These are phyloP conservation scores for Trypanosoma theileri DNA, from an alignment of 208 protist species.

Conservation along the genomic window DNA sequence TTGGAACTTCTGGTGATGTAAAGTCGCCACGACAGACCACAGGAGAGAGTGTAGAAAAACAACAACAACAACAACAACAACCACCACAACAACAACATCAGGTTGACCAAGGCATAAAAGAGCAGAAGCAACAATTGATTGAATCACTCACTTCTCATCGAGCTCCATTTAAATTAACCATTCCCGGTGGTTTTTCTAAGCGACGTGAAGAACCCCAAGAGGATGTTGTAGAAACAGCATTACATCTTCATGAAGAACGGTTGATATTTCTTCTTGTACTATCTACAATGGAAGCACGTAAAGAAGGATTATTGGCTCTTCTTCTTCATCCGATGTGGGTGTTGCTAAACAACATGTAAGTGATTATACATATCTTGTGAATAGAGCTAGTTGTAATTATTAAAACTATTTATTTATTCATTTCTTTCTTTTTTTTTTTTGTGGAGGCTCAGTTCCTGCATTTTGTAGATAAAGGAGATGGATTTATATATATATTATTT, in stretches of 20 bases:
- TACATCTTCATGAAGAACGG: slow-evolving; percentile 68
- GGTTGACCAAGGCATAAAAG: not conserved
- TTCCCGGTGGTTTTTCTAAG: slow-evolving; percentile 5
- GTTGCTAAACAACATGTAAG: slow-evolving; percentile 51
- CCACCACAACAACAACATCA: not conserved
- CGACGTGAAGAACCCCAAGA: slow-evolving; percentile 20
- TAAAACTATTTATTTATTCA: too few species aligned
- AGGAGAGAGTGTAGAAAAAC: not conserved
- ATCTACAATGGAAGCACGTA: slow-evolving; percentile 73
- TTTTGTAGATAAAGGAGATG: not conserved
- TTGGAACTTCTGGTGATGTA: not conserved
- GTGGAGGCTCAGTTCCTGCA: not conserved
- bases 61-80: not conserved
- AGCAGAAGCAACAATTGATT: slow-evolving; percentile 21
- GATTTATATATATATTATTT: not conserved
- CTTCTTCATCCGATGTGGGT: slow-evolving; percentile 59
- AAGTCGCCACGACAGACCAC: not conserved
- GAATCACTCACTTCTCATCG: slow-evolving; percentile 14
- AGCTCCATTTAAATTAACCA: slow-evolving; percentile 21
- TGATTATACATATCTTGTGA: not conserved
- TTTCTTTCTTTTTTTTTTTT: not conserved
- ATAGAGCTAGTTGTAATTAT: not conserved
- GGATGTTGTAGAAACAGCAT: slow-evolving; percentile 35
- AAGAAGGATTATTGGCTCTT: slow-evolving; percentile 73
- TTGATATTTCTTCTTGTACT: slow-evolving; percentile 69